Conservation (phyloP, 169 alveolate genomes). For the Plasmodium coatneyi region DNA sequence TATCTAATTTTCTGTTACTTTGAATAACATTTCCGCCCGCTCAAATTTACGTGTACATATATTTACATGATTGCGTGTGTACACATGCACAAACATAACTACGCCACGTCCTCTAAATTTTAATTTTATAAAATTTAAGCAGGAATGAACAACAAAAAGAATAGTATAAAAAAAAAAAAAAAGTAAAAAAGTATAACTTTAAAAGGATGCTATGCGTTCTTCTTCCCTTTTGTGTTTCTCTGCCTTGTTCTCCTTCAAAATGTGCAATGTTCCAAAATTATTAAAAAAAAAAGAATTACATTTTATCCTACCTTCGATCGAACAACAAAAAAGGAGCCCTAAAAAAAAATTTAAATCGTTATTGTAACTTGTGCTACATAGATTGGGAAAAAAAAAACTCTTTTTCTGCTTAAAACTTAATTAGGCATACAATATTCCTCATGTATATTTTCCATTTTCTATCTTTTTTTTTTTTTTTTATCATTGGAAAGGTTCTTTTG, state of each 20-base stretch:
- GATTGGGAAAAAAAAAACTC: not conserved
- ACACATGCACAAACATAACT: not conserved
- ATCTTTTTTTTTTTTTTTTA: not conserved
- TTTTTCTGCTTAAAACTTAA: not conserved
- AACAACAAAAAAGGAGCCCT: constrained; percentile 62
- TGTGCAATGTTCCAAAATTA: not conserved
- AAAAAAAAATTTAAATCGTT: not conserved
- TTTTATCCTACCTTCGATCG: constrained; percentile 24
- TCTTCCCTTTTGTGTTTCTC: not conserved
- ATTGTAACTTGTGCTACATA: not conserved
- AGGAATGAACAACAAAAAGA: not conserved
- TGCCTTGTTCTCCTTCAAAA: not conserved
- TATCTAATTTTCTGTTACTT: not conserved
- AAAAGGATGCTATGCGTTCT: not conserved
- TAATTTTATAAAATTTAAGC: not conserved
- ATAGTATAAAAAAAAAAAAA: not conserved
- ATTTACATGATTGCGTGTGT: not conserved
- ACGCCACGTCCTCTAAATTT: not conserved
- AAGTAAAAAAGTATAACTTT: not conserved
- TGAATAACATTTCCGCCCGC: not conserved
- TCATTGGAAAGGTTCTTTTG: not conserved
- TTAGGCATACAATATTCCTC: not conserved
- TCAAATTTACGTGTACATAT: not conserved
- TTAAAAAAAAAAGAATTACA: not conserved
- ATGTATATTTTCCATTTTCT: not conserved